phyloP scores from a whole-genome alignment of 1,284 basidiomycete genomes.

The Fomitopsis betulina region DNA sequence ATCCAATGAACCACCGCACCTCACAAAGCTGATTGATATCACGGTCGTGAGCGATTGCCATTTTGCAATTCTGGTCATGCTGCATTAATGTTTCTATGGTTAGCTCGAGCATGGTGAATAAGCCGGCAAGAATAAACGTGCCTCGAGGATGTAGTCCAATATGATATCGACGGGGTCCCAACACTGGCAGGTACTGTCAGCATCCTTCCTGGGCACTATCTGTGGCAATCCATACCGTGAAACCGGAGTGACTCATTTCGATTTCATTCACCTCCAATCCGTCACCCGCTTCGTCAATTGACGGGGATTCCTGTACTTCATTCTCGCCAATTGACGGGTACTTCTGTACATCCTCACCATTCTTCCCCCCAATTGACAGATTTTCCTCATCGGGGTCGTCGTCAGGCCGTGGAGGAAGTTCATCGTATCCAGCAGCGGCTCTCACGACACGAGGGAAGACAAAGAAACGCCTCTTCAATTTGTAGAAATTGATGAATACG shows the following conservation, averaged over 20 bases:
- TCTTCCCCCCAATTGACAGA: no score
- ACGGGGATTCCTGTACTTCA: no score
- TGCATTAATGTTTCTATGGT: background rate
- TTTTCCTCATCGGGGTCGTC: constrained; percentile 2
- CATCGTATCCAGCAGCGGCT: constrained; percentile 13
- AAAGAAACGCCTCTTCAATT: constrained; percentile 14
- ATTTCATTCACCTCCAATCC: constrained; percentile 7
- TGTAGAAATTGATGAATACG: constrained; percentile 21
- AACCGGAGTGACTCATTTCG: background rate
- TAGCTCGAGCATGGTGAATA: background rate
- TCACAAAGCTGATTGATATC: constrained; percentile 13
- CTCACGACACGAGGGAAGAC: constrained; percentile 7
- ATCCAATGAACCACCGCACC: constrained; percentile 1
- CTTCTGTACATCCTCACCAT: no score
- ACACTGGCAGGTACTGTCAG: background rate
- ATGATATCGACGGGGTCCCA: constrained; percentile 16
- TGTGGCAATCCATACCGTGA: background rate
- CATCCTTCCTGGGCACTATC: no score
- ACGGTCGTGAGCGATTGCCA: constrained; percentile 16
- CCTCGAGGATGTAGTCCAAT: constrained; percentile 18
- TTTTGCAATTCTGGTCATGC: constrained; percentile 9
- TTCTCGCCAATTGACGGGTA: no score
- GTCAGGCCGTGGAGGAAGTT: constrained; percentile 2
- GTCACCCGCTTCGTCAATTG: background rate
- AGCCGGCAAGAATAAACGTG: background rate